A percentile compares a stretch with the other conserved stretches of the same genome.
Evolutionary conservation across 352 stramenopile species (phyloP).

Genomic region (Globisporangium carolinianum): DNA sequence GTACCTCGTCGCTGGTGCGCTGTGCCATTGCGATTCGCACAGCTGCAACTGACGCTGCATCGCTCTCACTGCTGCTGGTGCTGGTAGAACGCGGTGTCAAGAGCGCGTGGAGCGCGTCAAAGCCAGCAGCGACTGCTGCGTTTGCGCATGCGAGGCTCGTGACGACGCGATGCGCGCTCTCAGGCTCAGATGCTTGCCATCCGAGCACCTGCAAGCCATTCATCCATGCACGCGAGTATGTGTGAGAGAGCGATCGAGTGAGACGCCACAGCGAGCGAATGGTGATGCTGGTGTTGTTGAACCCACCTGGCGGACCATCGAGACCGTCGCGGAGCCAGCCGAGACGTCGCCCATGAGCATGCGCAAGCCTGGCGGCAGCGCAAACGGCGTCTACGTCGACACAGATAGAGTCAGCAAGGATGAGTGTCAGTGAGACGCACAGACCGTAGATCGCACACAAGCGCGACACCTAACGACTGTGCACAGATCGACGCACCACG

Average conservation of each 20-base stretch:
- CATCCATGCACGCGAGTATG: too few species aligned
- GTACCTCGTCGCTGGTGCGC: slow-evolving; percentile 21
- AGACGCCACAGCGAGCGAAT: too few species aligned
- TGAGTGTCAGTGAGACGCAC: not conserved
- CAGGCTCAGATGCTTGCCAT: slow-evolving; percentile 29
- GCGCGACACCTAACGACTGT: not conserved
- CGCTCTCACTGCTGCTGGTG: too few species aligned
- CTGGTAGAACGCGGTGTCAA: not conserved
- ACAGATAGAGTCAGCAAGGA: too few species aligned
- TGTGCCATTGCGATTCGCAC: slow-evolving; percentile 3
- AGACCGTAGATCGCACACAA: not conserved
- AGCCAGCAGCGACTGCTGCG: slow-evolving; percentile 20
- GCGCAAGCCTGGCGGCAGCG: slow-evolving; percentile 64
- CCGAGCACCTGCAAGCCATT: slow-evolving; percentile 14
- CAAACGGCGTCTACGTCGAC: slow-evolving; percentile 38
- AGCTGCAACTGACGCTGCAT: not conserved
- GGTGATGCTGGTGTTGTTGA: too few species aligned
- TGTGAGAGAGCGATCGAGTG: too few species aligned
- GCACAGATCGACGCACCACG: slow-evolving; percentile 21
- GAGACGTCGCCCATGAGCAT: slow-evolving; percentile 95
- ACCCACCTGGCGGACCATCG: slow-evolving; percentile 76
- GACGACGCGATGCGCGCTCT: slow-evolving; percentile 26
- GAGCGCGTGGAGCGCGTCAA: slow-evolving; percentile 12
- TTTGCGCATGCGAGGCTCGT: slow-evolving; percentile 28
- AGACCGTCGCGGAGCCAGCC: slow-evolving; percentile 87